Conservation (phyloP, 108 stramenopile genomes). For the Stephanodiscus minutulus region DNA sequence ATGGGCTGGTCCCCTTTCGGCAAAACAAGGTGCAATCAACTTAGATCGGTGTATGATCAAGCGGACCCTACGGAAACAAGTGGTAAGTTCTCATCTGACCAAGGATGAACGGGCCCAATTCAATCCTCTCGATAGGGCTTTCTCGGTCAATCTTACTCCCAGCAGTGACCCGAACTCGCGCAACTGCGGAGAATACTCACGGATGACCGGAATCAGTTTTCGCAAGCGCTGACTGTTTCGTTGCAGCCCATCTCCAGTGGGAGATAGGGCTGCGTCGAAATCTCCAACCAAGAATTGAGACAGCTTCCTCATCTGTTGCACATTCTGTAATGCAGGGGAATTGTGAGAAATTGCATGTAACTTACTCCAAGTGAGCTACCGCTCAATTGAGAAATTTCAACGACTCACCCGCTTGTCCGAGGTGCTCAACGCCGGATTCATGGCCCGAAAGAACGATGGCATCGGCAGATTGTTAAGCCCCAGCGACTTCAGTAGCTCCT, state of each 20-base stretch:
- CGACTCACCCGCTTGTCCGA: constrained; percentile 58
- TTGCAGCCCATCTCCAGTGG: constrained; percentile 27
- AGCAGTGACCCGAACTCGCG: constrained; percentile 71
- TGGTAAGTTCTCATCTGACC: not conserved
- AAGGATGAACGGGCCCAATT: constrained; percentile 65
- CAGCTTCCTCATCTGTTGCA: constrained; percentile 80
- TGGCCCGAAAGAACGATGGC: constrained; percentile 68
- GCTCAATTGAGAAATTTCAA: not conserved
- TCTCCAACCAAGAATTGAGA: constrained; percentile 77
- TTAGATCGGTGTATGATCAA: no score
- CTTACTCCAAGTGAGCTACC: not conserved
- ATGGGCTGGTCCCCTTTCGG: no score
- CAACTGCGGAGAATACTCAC: constrained; percentile 75
- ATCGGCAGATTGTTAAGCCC: constrained; percentile 69
- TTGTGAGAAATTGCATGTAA: not conserved
- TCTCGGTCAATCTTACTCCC: constrained; percentile 73
- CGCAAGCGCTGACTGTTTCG: constrained; percentile 55
- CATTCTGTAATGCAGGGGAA: constrained; percentile 39
- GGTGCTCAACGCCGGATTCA: constrained; percentile 67
- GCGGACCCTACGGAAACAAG: no score
- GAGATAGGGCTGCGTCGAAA: constrained; percentile 61
- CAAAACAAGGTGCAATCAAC: no score
- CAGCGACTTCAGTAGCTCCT: constrained; percentile 55
- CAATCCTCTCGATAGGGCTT: constrained; percentile 67
- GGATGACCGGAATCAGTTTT: constrained; percentile 66